Percentiles rank a stretch among this genome's conserved stretches.
Evolutionary conservation across 148 eudicot genomes (phyloP).

Genomic region (Silene conica): DNA sequence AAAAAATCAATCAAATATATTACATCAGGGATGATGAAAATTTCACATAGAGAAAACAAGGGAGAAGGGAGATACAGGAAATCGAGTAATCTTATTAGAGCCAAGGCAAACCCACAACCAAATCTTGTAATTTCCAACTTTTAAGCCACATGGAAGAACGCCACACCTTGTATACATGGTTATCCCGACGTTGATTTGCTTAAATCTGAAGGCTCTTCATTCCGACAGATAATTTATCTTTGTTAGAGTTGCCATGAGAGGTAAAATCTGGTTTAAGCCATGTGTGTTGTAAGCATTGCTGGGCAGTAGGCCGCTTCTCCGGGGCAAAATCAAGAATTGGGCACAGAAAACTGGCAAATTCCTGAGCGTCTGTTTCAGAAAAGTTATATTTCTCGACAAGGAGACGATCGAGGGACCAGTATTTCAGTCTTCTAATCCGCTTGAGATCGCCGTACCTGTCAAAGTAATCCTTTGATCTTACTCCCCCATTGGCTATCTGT

Average conservation of each 20-base stretch:
- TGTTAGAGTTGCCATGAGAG: slow-evolving; percentile 34
- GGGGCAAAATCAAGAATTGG: slow-evolving; percentile 87
- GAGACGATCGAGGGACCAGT: slow-evolving; percentile 56
- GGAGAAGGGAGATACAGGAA: slow-evolving; percentile 2
- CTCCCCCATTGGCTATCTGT: slow-evolving; percentile 84
- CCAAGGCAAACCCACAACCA: slow-evolving; percentile 26
- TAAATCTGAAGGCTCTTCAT: slow-evolving; percentile 49
- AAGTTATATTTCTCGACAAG: slow-evolving; percentile 68
- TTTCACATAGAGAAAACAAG: not conserved
- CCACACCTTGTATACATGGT: slow-evolving; percentile 22
- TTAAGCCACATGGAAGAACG: slow-evolving; percentile 12
- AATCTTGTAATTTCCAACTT: slow-evolving; percentile 25
- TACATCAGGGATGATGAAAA: slow-evolving; percentile 30
- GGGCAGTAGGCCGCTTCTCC: slow-evolving; percentile 87
- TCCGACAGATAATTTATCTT: slow-evolving; percentile 34
- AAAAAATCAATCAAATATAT: slow-evolving; percentile 30
- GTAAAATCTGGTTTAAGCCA: slow-evolving; percentile 53
- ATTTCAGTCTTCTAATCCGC: slow-evolving; percentile 86
- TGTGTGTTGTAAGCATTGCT: slow-evolving; percentile 81
- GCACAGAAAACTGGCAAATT: slow-evolving; percentile 67
- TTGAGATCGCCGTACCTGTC: slow-evolving; percentile 89
- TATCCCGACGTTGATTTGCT: slow-evolving; percentile 35
- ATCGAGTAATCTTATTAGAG: slow-evolving; percentile 25
- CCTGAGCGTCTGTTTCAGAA: slow-evolving; percentile 54
- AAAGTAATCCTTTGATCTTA: slow-evolving; percentile 80